Conservation (phyloP, 768 basidiomycete genomes). For the Rhodotorula taiwanensis region DNA sequence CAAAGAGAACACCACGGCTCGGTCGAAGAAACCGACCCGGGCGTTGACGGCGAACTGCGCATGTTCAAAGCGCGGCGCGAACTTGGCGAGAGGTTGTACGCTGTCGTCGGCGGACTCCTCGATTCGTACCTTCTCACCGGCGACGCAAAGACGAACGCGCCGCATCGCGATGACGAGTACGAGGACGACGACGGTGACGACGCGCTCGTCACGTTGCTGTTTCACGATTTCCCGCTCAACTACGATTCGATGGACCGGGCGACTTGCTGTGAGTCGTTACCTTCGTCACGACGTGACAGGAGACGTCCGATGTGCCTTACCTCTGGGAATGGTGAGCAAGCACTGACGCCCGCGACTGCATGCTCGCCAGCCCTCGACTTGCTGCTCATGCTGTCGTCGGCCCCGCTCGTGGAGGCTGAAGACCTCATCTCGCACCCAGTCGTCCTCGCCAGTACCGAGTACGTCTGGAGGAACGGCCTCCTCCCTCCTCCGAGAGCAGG, state of each 20-base stretch:
- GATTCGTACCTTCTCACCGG: conserved; percentile 33
- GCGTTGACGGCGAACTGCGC: conserved; percentile 36
- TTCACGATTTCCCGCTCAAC: conserved; percentile 34
- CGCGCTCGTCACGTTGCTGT: conserved; percentile 33
- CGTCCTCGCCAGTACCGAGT: conserved; percentile 36
- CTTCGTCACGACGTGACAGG: too few species aligned
- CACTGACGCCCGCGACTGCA: too few species aligned
- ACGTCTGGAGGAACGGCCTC: conserved; percentile 36
- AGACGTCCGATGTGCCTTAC: too few species aligned
- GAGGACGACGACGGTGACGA: conserved; percentile 31
- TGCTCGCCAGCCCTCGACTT: conserved; percentile 33
- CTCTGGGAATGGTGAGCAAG: too few species aligned
- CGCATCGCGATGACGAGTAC: neutral
- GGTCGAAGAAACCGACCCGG: conserved; percentile 34
- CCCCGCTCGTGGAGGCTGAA: conserved; percentile 34
- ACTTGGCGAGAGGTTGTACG: conserved; percentile 32
- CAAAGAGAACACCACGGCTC: conserved; percentile 24
- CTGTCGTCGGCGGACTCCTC: conserved; percentile 30
- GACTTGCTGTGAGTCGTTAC: conserved; percentile 26
- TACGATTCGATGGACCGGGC: conserved; percentile 37
- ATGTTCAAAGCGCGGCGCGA: conserved; percentile 37
- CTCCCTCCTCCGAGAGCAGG: conserved; percentile 20
- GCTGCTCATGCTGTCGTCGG: conserved; percentile 32
- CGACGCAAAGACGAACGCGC: conserved; percentile 4
- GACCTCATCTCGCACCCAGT: conserved; percentile 36